Evolutionary conservation across 2,329 filamentous ascomycete species (phyloP), one percentile per base, ranked within the genome.

Genomic region (Macrophomina tecta): DNA sequence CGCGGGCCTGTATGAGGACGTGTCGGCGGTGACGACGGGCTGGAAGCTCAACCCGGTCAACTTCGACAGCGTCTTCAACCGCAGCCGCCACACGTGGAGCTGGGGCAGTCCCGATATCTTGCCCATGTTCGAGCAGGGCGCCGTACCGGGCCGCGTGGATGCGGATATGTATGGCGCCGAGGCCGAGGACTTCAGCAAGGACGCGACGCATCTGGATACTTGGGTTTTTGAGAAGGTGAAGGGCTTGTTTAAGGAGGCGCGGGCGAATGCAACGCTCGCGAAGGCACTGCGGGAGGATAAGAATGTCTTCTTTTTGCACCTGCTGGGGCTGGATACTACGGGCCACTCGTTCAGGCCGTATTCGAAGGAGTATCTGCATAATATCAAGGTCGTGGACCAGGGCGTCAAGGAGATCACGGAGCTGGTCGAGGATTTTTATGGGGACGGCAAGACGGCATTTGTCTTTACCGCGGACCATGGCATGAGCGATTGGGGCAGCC

Each of bases 401-500:
- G 95, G 95, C 2, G 91, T 99, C 1, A 85, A 91, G 78, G 91
- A 97, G 78, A 90, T 97, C 60, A 90, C 91, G 0, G 85, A 91
- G 69, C 76, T 97, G 64, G 89, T 97, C 60, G 88, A 97, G 42
- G 86, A 90, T 12, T 99, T 98, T 76, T 99, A 97, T 73, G 85
- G 82, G 72, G 87, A 88, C 70, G 90, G 87, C 65, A 90, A 95
- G 78, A 98, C 95, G 0, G 93, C 96, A 0, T 99, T 94, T 76
- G 88, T 99, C 16, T 99, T 99, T 76, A 99, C 96, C 1, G 95
- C 95, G 7, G 95, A 99, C 75, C 95, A 99, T 78, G 95, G 95
- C 18, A 99, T 99, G 95, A 98, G 93, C 75, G 95, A 99, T 79
- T 97, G 91, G 90, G 95, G 96, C n/a, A 98, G 94, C 72, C 96